Base-by-base conservation (phyloP, 2,329 filamentous ascomycete genomes). In the Fusarium sp. region DNA sequence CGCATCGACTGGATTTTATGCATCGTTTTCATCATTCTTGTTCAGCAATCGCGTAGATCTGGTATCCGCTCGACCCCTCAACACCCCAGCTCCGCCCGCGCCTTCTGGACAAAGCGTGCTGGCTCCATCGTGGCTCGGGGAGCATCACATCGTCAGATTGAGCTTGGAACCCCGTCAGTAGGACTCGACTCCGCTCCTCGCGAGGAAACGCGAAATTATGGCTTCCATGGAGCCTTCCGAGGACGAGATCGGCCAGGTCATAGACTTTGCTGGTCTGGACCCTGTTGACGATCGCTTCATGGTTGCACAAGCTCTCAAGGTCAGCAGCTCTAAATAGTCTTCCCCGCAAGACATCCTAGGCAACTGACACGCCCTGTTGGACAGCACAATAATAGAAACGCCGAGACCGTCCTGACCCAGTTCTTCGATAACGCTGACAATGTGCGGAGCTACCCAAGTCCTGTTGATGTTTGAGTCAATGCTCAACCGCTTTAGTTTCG, bases 331-430 rank as follows among this genome's bases (percentile, higher is more conserved):
- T 16, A 55, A 27, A 20, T 16, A 36, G 44, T 25, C 18, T 29
- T 27, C 11, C 44, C 27, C 16, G 40, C 49, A 23, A 36, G 44
- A 49, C 33, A 20, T 36, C n/a, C 29, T 14, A 57, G 44, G 38
- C 44, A 38, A 58, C 69, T 71, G 18, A 72, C 63, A 50, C 57
- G 25, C 7, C 14, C 53, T 23, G 53, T 18, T 16, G 9, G 34
- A 20, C 46, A 80, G 78, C 77, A 75, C 64, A 80, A 87, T 67
- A 81, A 79, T 34, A 80, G 83, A 46, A 82, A 84, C 69, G 71
- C 83, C 33, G 80, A 85, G 46, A 76, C 79, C 20, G 86, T 88
- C 2, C 75, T 85, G 1, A 81, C 81, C 61, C 83, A 88, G 58
- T 88, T 80, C 69, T 86, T 83, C 56, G 85, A 89, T 66, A 79